Evolutionary conservation across 2,329 filamentous ascomycete species (phyloP).

Genomic region (Beauveria asiatica): DNA sequence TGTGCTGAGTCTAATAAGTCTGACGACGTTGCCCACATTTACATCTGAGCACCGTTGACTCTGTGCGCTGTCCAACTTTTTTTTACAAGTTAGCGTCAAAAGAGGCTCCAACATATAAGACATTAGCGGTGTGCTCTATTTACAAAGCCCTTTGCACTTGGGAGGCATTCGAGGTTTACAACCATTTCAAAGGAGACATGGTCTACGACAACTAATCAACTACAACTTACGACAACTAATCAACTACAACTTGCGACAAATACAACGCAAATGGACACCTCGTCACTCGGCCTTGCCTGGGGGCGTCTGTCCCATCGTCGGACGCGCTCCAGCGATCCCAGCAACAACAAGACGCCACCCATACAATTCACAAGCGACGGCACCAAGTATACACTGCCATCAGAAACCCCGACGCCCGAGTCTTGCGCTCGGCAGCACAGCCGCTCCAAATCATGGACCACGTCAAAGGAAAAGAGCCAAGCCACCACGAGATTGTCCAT

Average conservation of each 20-base stretch:
- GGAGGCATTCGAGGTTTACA: background rate
- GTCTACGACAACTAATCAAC: background rate
- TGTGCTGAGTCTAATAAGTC: background rate
- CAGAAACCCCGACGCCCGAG: background rate
- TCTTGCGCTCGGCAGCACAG: background rate
- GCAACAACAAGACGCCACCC: background rate
- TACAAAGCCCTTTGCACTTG: background rate
- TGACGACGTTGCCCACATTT: constrained; percentile 1
- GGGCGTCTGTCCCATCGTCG: constrained; percentile 7
- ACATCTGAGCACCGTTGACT: background rate
- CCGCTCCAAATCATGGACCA: constrained; percentile 6
- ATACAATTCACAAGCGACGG: constrained; percentile 4
- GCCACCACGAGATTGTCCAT: background rate
- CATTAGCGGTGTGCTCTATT: background rate
- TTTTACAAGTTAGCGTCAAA: background rate
- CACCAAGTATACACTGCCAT: background rate
- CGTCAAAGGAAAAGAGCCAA: background rate
- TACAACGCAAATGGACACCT: background rate
- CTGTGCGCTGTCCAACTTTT: background rate
- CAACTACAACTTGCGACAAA: background rate
- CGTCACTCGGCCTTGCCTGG: constrained; percentile 2
- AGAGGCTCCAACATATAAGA: background rate
- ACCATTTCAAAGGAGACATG: background rate
- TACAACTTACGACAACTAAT: background rate
- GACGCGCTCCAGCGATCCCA: background rate